These are phyloP conservation scores for Aristolochia californica DNA, from an alignment of 164 flowering plant species.

Conservation along the genomic window DNA sequence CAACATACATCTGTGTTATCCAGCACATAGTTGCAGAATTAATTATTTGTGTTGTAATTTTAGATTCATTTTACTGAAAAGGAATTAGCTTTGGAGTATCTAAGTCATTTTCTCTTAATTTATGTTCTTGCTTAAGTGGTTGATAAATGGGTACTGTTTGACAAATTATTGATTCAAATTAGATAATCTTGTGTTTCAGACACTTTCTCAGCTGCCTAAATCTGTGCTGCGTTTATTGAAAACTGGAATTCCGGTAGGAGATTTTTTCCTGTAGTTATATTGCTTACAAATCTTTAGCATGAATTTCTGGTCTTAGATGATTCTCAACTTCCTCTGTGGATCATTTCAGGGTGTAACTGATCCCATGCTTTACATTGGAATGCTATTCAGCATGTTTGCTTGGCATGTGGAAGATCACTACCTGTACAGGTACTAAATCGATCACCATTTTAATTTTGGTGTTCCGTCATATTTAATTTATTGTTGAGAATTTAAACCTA, in stretches of 20 bases:
- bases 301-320: no score
- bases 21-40: no score
- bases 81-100: no score
- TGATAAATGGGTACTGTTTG: no score
- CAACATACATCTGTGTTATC: no score
- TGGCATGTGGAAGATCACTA: slow-evolving; percentile 99
- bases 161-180: no score
- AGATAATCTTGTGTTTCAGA: slow-evolving; percentile 36
- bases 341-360: slow-evolving; percentile 88
- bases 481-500: neutral
- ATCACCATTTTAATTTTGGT: neutral
- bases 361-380: slow-evolving; percentile 99
- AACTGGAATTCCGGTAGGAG: slow-evolving; percentile 70
- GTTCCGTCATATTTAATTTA: neutral
- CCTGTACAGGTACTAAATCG: slow-evolving; percentile 61
- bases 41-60: no score
- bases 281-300: neutral
- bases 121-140: no score
- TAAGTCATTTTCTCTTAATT: no score
- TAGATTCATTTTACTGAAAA: no score
- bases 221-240: slow-evolving; percentile 74
- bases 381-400: slow-evolving; percentile 98
- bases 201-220: slow-evolving; percentile 60
- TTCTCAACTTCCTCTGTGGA: neutral
- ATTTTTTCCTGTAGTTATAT: neutral